Conservation (phyloP, 345 rosid species). For the Eucalyptus lansdowneana region DNA sequence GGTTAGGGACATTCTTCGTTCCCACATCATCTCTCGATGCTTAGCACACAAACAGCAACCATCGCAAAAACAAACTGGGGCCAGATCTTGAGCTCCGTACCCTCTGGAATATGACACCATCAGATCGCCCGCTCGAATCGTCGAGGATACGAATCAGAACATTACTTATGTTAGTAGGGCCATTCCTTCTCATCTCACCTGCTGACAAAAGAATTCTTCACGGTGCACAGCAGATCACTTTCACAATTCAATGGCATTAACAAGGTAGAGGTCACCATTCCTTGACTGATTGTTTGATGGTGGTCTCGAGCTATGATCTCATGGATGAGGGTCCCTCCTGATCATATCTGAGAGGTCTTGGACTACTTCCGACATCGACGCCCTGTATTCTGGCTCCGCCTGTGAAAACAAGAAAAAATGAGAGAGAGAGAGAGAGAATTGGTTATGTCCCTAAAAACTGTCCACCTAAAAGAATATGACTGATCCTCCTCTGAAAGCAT, state of each 20-base stretch:
- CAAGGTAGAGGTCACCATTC: background rate
- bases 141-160: background rate
- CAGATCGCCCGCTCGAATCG: background rate
- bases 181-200: background rate
- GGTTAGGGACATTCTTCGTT: background rate
- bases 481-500: background rate
- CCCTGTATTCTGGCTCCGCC: constrained; percentile 82
- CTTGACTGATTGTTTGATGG: background rate
- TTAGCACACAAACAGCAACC: background rate
- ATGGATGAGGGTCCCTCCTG: constrained; percentile 50
- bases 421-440: background rate
- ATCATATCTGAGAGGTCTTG: constrained; percentile 86
- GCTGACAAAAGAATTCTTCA: background rate
- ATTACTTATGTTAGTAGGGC: background rate
- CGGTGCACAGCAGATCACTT: background rate
- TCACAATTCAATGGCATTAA: background rate
- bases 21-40: background rate
- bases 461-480: background rate
- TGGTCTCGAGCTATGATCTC: background rate
- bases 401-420: constrained; percentile 9
- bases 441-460: background rate
- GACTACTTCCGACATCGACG: constrained; percentile 87
- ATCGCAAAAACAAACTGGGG: background rate
- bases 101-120: background rate
- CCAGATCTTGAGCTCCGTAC: background rate